Conservation (phyloP, 179 eudicot genomes). For the Corrigiola litoralis region DNA sequence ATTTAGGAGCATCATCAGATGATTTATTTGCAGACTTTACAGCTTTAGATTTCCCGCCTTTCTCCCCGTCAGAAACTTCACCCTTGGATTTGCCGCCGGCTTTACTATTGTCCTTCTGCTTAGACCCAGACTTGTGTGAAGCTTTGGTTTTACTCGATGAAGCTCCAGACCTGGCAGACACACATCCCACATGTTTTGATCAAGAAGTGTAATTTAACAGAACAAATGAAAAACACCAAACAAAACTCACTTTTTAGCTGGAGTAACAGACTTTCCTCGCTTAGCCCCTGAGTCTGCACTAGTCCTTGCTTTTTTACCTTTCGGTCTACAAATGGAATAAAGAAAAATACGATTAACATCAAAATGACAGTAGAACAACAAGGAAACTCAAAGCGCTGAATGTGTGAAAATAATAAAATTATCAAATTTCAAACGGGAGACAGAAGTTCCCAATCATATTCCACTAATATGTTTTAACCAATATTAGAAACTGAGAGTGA, state of each 20-base stretch:
- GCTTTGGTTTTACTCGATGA: conserved; percentile 55
- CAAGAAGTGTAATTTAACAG: not conserved
- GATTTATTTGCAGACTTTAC: conserved; percentile 24
- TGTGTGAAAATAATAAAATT: not conserved
- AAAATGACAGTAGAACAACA: not conserved
- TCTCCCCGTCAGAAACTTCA: conserved; percentile 24
- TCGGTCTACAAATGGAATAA: conserved; percentile 43
- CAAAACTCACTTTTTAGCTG: conserved; percentile 47
- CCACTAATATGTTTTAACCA: not conserved
- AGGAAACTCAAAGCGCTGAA: too few relatives aligned
- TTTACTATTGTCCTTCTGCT: conserved; percentile 30
- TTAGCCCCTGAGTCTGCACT: conserved; percentile 32
- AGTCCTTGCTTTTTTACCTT: conserved; percentile 52
- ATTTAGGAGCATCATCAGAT: conserved; percentile 18
- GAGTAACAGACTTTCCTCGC: conserved; percentile 34
- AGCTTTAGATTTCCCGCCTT: conserved; percentile 25
- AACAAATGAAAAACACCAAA: not conserved
- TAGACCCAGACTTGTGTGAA: conserved; percentile 42
- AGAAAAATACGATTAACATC: too few relatives aligned
- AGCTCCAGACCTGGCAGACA: conserved; percentile 31
- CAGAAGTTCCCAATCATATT: not conserved
- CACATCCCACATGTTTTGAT: not conserved
- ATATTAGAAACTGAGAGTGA: not conserved
- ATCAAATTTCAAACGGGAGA: not conserved
- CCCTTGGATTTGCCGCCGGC: conserved; percentile 29